Base-by-base conservation (phyloP, 2,329 filamentous ascomycete genomes). In the Escovopsis sp. region DNA sequence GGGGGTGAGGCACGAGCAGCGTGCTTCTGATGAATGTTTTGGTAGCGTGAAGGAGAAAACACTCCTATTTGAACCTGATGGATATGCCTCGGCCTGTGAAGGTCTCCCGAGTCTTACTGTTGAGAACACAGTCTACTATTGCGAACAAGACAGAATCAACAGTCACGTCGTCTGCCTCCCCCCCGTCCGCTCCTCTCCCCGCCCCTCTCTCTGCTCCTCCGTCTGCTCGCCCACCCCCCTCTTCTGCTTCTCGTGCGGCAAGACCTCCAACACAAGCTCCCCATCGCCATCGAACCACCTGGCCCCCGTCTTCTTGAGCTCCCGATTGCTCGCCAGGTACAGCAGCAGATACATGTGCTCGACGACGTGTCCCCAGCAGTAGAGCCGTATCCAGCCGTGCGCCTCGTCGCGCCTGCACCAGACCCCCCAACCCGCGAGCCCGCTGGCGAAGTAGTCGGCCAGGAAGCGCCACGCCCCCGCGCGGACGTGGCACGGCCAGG, bases 341-440 rank as follows among this genome's bases (percentile, higher is more conserved):
- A 94, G 59, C 33, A 88, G 57, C 4, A 91, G 60, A 57, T 86
- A 94, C 30, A 84, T 68, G 51, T 93, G 80, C 41, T 76, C 71
- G 0, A 76, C 74, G 1, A 85, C 64, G 47, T 80, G 72, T 0
- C 83, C 87, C 79, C 84, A 94, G 53, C 84, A 84, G 55, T 83
- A 91, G 1, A 89, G 57, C 30, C 76, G 71, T 2, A 93, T 57
- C 49, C 63, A 69, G 4, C 50, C 54, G 10, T 54, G 58, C 33
- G 59, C 57, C 20, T 20, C 20, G 20, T 51, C 51, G 38, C 74
- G 62, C 12, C 55, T 58, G 48, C 74, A 77, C 63, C 72, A 76
- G 1, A 81, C 68, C 3, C 78, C 77, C 81, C 81, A 86, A 3
- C 81, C 81, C 0, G 73, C 71, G 16, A 66, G 61, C 0, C 77